These are phyloP conservation scores for Phytophthora pseudosyringae DNA, from an alignment of 352 stramenopile species.

Conservation along the genomic window DNA sequence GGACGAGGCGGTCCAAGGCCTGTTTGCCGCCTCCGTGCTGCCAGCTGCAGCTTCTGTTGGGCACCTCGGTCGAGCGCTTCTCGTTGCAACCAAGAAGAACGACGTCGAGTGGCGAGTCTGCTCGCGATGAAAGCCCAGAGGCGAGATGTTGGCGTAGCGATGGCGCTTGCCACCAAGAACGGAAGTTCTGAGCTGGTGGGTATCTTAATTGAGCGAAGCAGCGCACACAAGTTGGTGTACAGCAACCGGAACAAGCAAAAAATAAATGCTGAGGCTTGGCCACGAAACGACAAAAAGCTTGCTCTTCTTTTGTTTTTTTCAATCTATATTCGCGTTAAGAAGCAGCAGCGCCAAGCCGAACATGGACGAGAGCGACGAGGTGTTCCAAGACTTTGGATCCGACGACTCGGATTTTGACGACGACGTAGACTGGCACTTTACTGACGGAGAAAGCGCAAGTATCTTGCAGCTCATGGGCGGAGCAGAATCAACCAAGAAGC, in stretches of 20 bases:
- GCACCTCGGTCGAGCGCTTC: no score
- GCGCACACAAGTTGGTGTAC: no score
- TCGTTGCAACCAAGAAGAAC: not conserved
- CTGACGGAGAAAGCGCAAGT: slow-evolving; percentile 48
- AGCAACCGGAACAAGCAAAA: no score
- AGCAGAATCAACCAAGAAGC: slow-evolving; percentile 12
- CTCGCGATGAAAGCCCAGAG: not conserved
- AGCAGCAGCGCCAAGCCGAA: not conserved
- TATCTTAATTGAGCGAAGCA: not conserved
- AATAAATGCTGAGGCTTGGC: no score
- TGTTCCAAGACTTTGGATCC: slow-evolving; percentile 60
- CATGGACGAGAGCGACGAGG: slow-evolving; percentile 35
- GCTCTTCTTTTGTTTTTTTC: not conserved
- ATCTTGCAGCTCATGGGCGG: slow-evolving; percentile 54
- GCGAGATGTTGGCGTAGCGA: not conserved
- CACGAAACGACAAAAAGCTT: slow-evolving; percentile 10
- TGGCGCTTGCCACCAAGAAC: not conserved
- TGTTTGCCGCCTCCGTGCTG: no score
- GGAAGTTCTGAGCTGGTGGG: not conserved
- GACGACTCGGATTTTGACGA: slow-evolving; percentile 44
- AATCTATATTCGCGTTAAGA: slow-evolving; percentile 18
- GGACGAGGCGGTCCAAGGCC: no score
- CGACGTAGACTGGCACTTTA: slow-evolving; percentile 30
- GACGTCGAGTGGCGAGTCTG: not conserved
- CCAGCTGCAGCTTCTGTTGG: no score